Conservation (phyloP, 805 yeast species). For the Sungouiella blattae region DNA sequence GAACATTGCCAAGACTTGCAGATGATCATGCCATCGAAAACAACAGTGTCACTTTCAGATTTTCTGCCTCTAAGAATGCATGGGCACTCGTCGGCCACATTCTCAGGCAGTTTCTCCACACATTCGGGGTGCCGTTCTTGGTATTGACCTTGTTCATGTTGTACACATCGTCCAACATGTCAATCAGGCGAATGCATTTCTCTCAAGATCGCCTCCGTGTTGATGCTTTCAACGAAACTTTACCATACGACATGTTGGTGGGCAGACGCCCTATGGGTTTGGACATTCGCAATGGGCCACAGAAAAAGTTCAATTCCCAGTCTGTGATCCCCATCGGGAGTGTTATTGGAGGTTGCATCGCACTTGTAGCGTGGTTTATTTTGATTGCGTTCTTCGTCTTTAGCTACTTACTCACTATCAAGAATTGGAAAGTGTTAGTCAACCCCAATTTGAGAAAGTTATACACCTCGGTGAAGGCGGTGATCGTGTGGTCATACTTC, state of each 20-base stretch:
- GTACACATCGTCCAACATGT: slow-evolving; percentile 15
- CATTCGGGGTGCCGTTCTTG: slow-evolving; percentile 43
- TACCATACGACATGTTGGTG: not conserved
- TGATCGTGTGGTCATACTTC: slow-evolving; percentile 44
- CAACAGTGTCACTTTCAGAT: not conserved
- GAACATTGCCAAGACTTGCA: too few relatives aligned
- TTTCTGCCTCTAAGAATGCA: slow-evolving; percentile 7
- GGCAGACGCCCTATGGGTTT: too few relatives aligned
- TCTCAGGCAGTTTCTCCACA: slow-evolving; percentile 26
- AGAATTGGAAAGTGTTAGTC: slow-evolving; percentile 12
- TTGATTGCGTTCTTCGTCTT: slow-evolving; percentile 10
- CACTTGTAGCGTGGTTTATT: slow-evolving; percentile 17
- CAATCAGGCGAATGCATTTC: too few relatives aligned
- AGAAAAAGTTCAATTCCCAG: not conserved
- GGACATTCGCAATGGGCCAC: slow-evolving; percentile 4
- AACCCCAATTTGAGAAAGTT: slow-evolving; percentile 27
- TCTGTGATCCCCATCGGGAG: slow-evolving; percentile 14
- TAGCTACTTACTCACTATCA: slow-evolving; percentile 13
- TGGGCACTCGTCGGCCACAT: slow-evolving; percentile 30
- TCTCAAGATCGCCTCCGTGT: not conserved
- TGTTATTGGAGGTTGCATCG: slow-evolving; percentile 29
- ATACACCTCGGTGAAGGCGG: slow-evolving; percentile 46
- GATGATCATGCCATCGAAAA: not conserved
- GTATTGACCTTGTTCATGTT: slow-evolving; percentile 36
- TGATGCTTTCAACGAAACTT: not conserved